Evolutionary conservation across 768 basidiomycete genomes (phyloP), one percentile per base, ranked within the genome.

Genomic region (Naganishia vishniacii): DNA sequence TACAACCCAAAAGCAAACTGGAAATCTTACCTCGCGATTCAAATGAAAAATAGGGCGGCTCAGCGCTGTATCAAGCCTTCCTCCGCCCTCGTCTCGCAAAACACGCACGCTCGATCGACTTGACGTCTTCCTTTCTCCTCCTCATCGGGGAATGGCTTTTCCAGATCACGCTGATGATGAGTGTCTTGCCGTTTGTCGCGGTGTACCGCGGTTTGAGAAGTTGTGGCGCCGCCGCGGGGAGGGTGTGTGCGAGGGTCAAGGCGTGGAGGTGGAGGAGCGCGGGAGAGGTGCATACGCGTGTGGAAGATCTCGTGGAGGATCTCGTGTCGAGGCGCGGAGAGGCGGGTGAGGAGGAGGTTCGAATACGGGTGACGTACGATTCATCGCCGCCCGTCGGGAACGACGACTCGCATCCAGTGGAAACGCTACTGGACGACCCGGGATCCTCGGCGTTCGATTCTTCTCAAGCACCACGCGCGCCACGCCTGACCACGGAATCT

Each of bases 101-200:
- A 56, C 37, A 56, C 37, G 20, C 53, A 20, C 32, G 31, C 9
- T 40, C 53, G 20, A 56, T 56, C 37, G 53, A 56, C 13, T 34
- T 56, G 2, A 37, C 53, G 18, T 15, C 34, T 13, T 56, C 53
- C 20, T 56, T 56, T 34, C 34, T 56, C 34, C 20, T 56, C 2
- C 53, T 56, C 25, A 20, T 56, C 20, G 34, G 20, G 37, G 53
- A 56, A 56, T 56, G 53, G 18, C 16, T 56, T 18, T n/a, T 40
- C 37, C 53, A 56, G n/a, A n/a, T 56, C 37, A 4, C 15, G 53
- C n/a, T 56, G 34, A 56, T 56, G 53, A 18, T 56, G 32, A 29
- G 13, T 2, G 53, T 56, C 20, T 41, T 56, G 53, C 53, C 53
- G 3, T 56, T 56, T 20, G 53, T 56, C 7, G 53, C 20, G 9